Evolutionary conservation across 1,139 yeast species (phyloP), one percentile per base, ranked within the genome.

Genomic region (Protomyces macrosporus): DNA sequence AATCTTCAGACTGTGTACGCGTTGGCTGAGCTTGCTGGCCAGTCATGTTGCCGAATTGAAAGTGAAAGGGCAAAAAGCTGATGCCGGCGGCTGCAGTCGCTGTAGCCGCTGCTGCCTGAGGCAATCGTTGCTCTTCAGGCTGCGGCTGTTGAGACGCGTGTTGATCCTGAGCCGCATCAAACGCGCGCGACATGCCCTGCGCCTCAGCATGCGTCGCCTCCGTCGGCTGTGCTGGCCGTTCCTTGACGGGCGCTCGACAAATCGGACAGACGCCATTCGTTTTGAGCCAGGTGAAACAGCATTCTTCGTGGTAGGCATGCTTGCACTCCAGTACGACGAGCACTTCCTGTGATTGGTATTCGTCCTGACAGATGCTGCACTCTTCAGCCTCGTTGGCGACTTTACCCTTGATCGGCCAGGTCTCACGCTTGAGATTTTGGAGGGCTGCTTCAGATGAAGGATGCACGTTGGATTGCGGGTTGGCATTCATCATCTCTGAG

Each of bases 361-460:
- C 62, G 7, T 58, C 62, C 35, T 58, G 62, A 35, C 62, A 58
- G 32, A 58, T 58, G 14, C 56, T 52, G 53, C 62, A 58, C 23
- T 51, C 62, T 32, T 58, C 62, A 4, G 50, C 62, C n/a, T 45
- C 34, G 50, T 35, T 45, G 45, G 30, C 30, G 40, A 42, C 45
- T 9, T 33, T 34, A 14, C 16, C 10, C 1, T 23, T 1, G 2
- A 23, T 23, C 32, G 23, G 30, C 48, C 48, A 42, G 12, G n/a
- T 42, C 10, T 42, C 32, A 9, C 48, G 48, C 9, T 16, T 14
- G 12, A 42, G 16, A 14, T 23, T 30, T 6, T 48, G 30, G 9
- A 58, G 52, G 16, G 56, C 56, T 3, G n/a, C 45, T n/a, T 51
- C 55, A 4, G 39, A 40, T 6, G 62, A 50, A 4, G 56, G 45